Base-by-base conservation (phyloP, 2,329 filamentous ascomycete genomes). In the Dactylonectria macrodidyma region DNA sequence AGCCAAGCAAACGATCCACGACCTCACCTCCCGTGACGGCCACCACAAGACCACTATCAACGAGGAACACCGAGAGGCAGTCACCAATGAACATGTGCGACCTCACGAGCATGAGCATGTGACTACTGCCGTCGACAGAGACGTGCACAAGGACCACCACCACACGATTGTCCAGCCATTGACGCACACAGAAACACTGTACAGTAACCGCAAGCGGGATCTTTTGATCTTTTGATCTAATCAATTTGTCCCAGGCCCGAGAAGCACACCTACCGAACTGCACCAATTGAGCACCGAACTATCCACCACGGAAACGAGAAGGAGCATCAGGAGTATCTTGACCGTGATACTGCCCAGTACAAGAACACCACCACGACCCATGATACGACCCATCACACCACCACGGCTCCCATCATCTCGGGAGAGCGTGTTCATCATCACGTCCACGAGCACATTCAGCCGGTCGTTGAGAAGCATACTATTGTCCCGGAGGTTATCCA, bases 31-130 rank as follows among this genome's bases (percentile, higher is more conserved):
- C 77, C 86, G 87, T 73, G 83, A 88, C 64, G 90, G 90, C 65
- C 88, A 92, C 70, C 87, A 92, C 73, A 89, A 91, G 75, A 93
- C 91, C n/a, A 91, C 88, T 14, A 89, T 94, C 4, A 88, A 93
- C 68, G 89, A 93, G 80, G 86, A 85, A 9, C 86, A 92, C 48
- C 86, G 88, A 47, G 86, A 88, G 0, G 86, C 88, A 12, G 86
- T 93, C 3, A 84, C 85, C 5, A 84, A 91, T 19, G 90, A 93
- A 80, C 84, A 85, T 1, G 79, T 93, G 51, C 87, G 84, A 66
- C 88, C 87, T 50, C 85, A 87, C n/a, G 79, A 86, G 47, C 90
- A 92, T 62, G 89, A 93, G 75, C 81, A 90, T n/a, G 73, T 88
- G 10, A 85, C 83, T 22, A 91, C 88, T 1, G 91, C 89, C 7